Percentiles rank a stretch among this genome's conserved stretches.
phyloP scores from a whole-genome alignment of 106 monocot species.

The Allium cepa region DNA sequence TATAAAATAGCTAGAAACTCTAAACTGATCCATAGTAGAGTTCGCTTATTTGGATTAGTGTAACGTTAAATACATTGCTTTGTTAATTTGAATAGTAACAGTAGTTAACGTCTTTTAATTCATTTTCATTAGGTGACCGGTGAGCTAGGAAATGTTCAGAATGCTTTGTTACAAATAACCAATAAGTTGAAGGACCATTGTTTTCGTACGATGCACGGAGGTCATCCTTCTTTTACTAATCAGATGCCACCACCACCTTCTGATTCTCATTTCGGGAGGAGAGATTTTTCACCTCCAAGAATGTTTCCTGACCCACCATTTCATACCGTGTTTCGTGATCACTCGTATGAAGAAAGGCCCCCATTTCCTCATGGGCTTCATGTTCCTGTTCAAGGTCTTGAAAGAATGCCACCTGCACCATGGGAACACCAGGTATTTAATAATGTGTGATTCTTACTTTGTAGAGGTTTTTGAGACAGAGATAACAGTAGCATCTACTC shows the following conservation, averaged over 20 bases:
- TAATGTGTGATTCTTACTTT: not conserved
- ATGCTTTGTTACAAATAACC: slow-evolving; percentile 85
- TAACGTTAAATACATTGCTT: no score
- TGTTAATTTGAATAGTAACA: no score
- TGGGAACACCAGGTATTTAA: slow-evolving; percentile 56
- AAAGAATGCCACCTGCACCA: slow-evolving; percentile 40
- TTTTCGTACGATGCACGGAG: slow-evolving; percentile 36
- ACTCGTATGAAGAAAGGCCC: slow-evolving; percentile 45
- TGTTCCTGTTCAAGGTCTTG: slow-evolving; percentile 28
- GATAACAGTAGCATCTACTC: no score
- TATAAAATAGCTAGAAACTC: no score
- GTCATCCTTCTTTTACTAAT: slow-evolving; percentile 43
- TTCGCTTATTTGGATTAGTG: no score
- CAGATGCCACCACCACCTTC: slow-evolving; percentile 53
- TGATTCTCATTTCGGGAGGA: slow-evolving; percentile 49
- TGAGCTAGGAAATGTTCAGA: slow-evolving; percentile 47
- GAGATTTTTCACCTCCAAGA: slow-evolving; percentile 58
- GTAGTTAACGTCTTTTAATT: not conserved
- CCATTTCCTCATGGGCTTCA: slow-evolving; percentile 18
- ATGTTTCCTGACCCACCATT: slow-evolving; percentile 34
- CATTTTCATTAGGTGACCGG: slow-evolving; percentile 49
- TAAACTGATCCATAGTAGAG: no score
- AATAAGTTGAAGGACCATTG: slow-evolving; percentile 67
- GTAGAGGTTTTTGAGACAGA: no score
- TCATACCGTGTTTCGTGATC: slow-evolving; percentile 40